These are phyloP conservation scores for Populus euphratica DNA, from an alignment of 345 rosid genomes.

Conservation along the genomic window DNA sequence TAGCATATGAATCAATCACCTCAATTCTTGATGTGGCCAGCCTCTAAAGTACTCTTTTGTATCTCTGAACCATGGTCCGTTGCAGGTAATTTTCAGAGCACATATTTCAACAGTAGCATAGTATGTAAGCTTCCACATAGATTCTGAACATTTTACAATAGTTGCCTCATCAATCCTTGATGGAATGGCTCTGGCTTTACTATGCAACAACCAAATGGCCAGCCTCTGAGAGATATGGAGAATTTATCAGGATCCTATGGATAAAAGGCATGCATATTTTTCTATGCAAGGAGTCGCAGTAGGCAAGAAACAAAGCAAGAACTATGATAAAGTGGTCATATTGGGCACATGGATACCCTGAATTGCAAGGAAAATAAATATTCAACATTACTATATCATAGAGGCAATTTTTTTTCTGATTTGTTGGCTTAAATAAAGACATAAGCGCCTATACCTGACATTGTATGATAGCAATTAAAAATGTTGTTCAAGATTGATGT, in stretches of 20 bases:
- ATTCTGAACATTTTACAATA: conserved; percentile 71
- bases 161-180: conserved; percentile 53
- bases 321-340: background rate
- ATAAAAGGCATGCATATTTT: background rate
- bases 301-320: background rate
- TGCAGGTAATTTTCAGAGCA: conserved; percentile 45
- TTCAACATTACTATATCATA: background rate
- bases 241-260: conserved; percentile 7
- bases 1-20: conserved; percentile 45
- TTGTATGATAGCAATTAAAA: background rate
- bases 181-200: conserved; percentile 35
- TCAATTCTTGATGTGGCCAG: conserved; percentile 91
- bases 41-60: conserved; percentile 53
- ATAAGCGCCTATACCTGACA: background rate
- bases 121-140: conserved; percentile 83
- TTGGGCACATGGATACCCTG: background rate
- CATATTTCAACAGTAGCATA: conserved; percentile 62
- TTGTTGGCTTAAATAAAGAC: background rate
- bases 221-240: conserved; percentile 46
- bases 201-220: conserved; percentile 51
- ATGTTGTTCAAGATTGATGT: background rate
- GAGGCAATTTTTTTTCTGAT: background rate
- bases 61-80: conserved; percentile 78
- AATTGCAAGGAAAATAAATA: background rate
- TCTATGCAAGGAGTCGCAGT: background rate